These are phyloP conservation scores for Alternaria angustiovoidea DNA, from an alignment of 2,329 filamentous ascomycete species.

Conservation along the genomic window DNA sequence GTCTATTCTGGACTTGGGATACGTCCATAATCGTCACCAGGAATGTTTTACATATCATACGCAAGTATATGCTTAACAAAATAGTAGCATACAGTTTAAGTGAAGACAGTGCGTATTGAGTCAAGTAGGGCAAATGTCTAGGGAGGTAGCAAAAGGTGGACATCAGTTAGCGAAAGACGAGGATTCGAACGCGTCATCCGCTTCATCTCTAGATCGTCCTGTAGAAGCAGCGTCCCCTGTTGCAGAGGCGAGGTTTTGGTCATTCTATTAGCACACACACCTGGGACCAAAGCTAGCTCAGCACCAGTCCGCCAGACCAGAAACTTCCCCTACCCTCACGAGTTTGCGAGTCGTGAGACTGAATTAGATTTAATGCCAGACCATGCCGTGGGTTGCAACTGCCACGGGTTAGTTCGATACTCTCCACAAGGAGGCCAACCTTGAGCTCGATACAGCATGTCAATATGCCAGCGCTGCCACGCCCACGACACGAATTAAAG, in stretches of 20 bases:
- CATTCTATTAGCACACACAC: neutral
- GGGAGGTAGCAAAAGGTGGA: too few species aligned
- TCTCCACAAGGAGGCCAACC: neutral
- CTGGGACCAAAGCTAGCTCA: neutral
- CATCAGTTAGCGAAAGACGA: too few species aligned
- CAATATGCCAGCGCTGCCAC: neutral
- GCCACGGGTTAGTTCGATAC: neutral
- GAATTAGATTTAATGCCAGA: neutral
- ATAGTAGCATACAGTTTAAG: too few species aligned
- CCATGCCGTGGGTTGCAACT: neutral
- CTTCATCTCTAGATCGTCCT: neutral
- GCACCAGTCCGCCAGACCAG: neutral
- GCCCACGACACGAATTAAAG: neutral
- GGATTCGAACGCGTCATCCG: too few species aligned
- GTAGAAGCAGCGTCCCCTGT: neutral
- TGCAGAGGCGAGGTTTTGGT: neutral
- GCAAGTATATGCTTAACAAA: too few species aligned
- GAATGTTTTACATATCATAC: constrained; percentile 67
- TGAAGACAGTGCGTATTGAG: too few species aligned
- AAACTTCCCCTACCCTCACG: neutral
- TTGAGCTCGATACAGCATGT: neutral
- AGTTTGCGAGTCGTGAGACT: neutral
- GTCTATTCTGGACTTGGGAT: constrained; percentile 79
- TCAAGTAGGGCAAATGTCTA: too few species aligned
- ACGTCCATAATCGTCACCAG: constrained; percentile 57